Evolutionary conservation across 768 basidiomycete genomes (phyloP).

Genomic region (Mycena leptocephala): DNA sequence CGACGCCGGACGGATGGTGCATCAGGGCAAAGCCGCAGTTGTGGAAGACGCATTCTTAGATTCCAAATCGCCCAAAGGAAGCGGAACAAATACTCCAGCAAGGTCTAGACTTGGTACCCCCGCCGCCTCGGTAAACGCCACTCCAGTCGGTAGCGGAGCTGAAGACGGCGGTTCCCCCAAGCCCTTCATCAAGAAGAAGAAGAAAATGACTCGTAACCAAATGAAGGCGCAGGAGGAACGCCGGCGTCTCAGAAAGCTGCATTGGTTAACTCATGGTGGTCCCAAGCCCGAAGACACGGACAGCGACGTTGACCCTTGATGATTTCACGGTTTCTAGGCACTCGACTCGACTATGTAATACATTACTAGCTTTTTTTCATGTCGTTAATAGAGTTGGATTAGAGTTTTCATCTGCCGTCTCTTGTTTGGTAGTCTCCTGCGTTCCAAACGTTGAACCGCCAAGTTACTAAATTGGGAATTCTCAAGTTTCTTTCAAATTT

Average conservation of each 20-base stretch:
- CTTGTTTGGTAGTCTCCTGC: neutral
- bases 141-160: constrained; percentile 86
- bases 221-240: constrained; percentile 92
- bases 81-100: constrained; percentile 79
- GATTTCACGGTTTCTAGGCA: neutral
- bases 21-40: constrained; percentile 90
- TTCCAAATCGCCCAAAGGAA: constrained; percentile 78
- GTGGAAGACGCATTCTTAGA: constrained; percentile 90
- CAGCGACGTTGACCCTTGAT: constrained; percentile 59
- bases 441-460: constrained; percentile 3
- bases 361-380: constrained; percentile 19
- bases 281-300: constrained; percentile 89
- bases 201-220: constrained; percentile 93
- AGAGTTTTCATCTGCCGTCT: constrained; percentile 6
- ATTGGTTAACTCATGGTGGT: constrained; percentile 90
- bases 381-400: constrained; percentile 28
- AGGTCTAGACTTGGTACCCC: constrained; percentile 83
- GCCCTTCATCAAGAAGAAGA: constrained; percentile 80
- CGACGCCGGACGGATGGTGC: constrained; percentile 87
- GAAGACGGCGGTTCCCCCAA: constrained; percentile 69
- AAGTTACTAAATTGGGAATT: neutral
- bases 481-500: neutral
- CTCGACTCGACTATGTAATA: constrained; percentile 1
- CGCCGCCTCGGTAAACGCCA: constrained; percentile 77
- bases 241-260: constrained; percentile 82